Evolutionary conservation across 208 protist species (phyloP).

Genomic region (Crithidia bombi): DNA sequence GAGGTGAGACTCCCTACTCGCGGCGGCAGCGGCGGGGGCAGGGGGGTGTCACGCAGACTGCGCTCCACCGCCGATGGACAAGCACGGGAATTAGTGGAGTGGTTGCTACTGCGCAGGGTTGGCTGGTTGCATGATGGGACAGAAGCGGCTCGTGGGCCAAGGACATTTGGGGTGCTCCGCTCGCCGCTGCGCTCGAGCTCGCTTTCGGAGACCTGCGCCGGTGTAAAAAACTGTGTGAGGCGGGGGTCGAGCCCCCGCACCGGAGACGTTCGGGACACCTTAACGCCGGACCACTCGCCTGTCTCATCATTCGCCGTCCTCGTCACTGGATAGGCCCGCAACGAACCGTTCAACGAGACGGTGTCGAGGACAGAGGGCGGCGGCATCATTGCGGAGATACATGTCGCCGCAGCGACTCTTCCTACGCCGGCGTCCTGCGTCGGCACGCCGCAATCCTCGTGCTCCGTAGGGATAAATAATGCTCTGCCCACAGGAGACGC

Average conservation of each 20-base stretch:
- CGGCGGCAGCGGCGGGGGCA: background rate
- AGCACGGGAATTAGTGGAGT: background rate
- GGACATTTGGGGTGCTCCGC: background rate
- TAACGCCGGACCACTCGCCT: background rate
- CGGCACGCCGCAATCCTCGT: background rate
- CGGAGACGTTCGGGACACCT: background rate
- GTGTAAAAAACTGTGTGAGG: conserved; percentile 17
- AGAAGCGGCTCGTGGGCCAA: background rate
- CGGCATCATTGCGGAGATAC: background rate
- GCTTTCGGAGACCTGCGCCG: background rate
- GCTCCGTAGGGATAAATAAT: background rate
- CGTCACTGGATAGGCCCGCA: background rate
- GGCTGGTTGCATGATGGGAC: background rate
- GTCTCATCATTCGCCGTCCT: background rate
- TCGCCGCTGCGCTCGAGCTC: background rate
- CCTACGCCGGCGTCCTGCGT: background rate
- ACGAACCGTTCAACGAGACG: background rate
- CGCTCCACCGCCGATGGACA: background rate
- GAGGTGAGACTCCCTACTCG: conserved; percentile 1
- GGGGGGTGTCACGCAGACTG: conserved; percentile 3
- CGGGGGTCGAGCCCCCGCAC: conserved; percentile 17
- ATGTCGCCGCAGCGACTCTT: too few species aligned
- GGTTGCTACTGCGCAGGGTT: background rate
- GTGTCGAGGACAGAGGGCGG: background rate
- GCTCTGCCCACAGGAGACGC: background rate